Conservation (phyloP, 2,329 filamentous ascomycete species). For the Zymoseptoria crescenta region DNA sequence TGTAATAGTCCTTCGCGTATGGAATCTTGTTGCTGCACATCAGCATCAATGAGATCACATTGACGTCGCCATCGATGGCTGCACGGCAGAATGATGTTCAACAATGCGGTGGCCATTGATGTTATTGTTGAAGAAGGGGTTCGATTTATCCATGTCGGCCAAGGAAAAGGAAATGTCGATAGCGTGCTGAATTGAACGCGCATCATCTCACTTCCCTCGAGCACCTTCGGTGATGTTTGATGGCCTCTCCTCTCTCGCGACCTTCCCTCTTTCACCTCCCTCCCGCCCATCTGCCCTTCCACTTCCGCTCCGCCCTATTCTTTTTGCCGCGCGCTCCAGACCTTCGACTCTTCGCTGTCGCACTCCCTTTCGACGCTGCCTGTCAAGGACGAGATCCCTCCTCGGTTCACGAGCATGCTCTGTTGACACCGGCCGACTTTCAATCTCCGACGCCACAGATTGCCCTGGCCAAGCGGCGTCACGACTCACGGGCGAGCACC, state of each 20-base stretch:
- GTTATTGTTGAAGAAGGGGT: neutral
- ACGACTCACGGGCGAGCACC: neutral
- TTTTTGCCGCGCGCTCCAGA: neutral
- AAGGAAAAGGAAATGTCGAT: neutral
- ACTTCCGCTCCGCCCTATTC: neutral
- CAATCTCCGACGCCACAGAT: neutral
- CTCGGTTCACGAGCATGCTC: neutral
- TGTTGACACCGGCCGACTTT: neutral
- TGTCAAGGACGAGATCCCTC: neutral
- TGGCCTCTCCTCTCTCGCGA: neutral
- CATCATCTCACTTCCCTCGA: neutral
- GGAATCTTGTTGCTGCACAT: too few species aligned
- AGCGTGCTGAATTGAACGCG: neutral
- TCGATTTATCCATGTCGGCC: neutral
- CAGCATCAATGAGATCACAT: too few species aligned
- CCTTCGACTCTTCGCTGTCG: neutral
- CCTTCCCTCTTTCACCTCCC: neutral
- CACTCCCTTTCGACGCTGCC: neutral
- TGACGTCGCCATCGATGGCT: too few species aligned
- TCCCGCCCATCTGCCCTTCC: neutral
- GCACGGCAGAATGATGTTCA: neutral
- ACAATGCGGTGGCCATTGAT: neutral
- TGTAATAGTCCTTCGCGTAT: too few species aligned
- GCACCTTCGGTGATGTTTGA: neutral
- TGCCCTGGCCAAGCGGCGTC: neutral